Evolutionary conservation across 2,329 filamentous ascomycete species (phyloP), one percentile per base, ranked within the genome.

Genomic region (Epicoccum nigrum): DNA sequence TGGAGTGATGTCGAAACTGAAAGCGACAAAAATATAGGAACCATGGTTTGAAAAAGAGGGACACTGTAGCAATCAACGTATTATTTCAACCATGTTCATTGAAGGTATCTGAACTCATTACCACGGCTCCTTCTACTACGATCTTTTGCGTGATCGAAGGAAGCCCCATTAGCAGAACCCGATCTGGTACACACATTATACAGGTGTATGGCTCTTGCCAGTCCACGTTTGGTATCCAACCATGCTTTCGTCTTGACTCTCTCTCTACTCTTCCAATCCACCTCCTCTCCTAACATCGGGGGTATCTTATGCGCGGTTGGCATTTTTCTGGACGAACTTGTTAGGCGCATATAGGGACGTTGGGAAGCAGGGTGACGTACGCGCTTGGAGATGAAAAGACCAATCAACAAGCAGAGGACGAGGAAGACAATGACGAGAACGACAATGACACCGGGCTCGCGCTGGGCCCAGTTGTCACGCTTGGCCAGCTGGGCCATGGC

Each of bases 361-460:
- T 16, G 5, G 12, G 19, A 16, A n/a, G 5, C 21, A 27, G 27
- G 33, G 20, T 7, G 17, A 47, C 63, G 37, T 65, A 79, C 68
- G 63, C 70, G 75, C 55, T 79, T 77, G 57, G 77, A 76, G 55
- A 81, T 62, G 65, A 81, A 79, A 32, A 86, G 75, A 41, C 65
- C 61, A 47, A 79, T 56, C 40, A 87, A 67, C 20, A 83, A 78
- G 54, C 79, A 48, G 31, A 55, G 77, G 58, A 87, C 80, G 54
- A 84, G 62, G 64, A 82, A 82, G 69, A 86, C 76, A 60, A 87
- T 83, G 70, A 74, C 78, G 72, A 87, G 84, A 49, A 87, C 84
- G 58, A 86, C 74, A 42, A 87, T 77, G 56, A 86, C 83, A 70
- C 84, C 84, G 35, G 81, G 77, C 64, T 87, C 81, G 25, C 72